These are phyloP conservation scores for Beauveria australis DNA, from an alignment of 2,329 filamentous ascomycete species.

Conservation along the genomic window DNA sequence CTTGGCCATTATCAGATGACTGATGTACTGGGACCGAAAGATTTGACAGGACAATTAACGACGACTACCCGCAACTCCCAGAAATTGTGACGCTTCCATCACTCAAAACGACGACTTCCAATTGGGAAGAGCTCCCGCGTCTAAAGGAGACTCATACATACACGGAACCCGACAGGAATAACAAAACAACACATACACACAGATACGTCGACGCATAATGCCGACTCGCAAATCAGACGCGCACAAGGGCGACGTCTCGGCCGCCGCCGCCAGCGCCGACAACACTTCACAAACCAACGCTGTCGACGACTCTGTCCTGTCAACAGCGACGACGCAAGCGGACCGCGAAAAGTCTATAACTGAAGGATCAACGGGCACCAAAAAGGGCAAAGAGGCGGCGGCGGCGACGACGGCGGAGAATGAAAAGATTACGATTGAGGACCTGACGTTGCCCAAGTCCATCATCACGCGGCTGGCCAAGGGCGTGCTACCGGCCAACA, in stretches of 20 bases:
- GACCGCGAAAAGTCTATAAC: conserved; percentile 30
- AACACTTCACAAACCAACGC: not conserved
- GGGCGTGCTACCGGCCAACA: conserved; percentile 70
- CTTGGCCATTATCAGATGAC: not conserved
- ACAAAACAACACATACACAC: no score
- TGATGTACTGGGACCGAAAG: not conserved
- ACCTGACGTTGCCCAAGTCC: conserved; percentile 69
- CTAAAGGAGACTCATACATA: no score
- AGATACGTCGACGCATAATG: not conserved
- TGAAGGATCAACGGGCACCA: conserved; percentile 16
- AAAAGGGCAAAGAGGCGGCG: conserved; percentile 26
- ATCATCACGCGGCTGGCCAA: conserved; percentile 75
- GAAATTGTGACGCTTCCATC: not conserved
- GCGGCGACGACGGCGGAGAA: not conserved
- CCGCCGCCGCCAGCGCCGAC: conserved; percentile 30
- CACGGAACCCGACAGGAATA: no score
- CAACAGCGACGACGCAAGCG: conserved; percentile 25
- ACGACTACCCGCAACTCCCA: not conserved
- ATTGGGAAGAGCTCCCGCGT: not conserved
- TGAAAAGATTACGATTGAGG: conserved; percentile 33
- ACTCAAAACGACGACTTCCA: not conserved
- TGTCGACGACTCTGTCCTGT: not conserved
- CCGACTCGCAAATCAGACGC: conserved; percentile 37
- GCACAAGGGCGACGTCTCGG: conserved; percentile 42
- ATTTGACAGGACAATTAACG: no score